Base-by-base conservation (phyloP, 306 rosid genomes). In the Cicer chorassanicum region DNA sequence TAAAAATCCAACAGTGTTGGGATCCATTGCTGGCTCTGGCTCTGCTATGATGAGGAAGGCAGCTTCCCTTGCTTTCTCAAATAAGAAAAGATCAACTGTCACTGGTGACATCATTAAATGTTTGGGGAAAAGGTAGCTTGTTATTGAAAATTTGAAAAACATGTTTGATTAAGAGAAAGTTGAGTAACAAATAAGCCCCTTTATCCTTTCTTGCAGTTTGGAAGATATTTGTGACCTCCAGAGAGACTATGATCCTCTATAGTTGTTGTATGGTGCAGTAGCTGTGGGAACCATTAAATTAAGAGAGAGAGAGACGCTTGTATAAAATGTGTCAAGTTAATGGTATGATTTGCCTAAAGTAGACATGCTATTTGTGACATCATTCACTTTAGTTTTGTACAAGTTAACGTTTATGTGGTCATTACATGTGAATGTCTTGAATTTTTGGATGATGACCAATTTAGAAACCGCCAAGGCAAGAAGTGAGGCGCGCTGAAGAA, bases 21-120 rank as follows among this genome's bases (percentile, higher is more conserved):
- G 97, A 45, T 86, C 95, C 89, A 81, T 94, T 62, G 99, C 96
- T 41, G 97, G 92, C 15, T 86, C 96, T 41, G 97, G 92, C 15
- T 86, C 99, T 54, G 84, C 91, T 53, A 65, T 94, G 75, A 72
- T 90, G 90, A 92, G 97, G 78, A 94, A 73, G 78, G 97, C 99
- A 21, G 99, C 99, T 45, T 87, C 95, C 16, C 87, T 88, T 72
- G 97, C 96, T 62, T 92, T 90, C 76, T 69, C 79, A 54, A 71
- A 74, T 73, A 91, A 91, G 89, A 94, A 88, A 86, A 88, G 99
- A 82, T 90, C 99, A 65, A 88, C 96, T 4, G 91, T 92, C 71
- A 92, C 99, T 0, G 80, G 89, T 6, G 97, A 94, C 81, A 92
- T 94, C 81, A 94, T 94, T 54, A 91, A 92, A 82, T 85, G 63